These are phyloP conservation scores for Tetracentron sinense DNA, from an alignment of 164 flowering plant genomes.

Conservation along the genomic window DNA sequence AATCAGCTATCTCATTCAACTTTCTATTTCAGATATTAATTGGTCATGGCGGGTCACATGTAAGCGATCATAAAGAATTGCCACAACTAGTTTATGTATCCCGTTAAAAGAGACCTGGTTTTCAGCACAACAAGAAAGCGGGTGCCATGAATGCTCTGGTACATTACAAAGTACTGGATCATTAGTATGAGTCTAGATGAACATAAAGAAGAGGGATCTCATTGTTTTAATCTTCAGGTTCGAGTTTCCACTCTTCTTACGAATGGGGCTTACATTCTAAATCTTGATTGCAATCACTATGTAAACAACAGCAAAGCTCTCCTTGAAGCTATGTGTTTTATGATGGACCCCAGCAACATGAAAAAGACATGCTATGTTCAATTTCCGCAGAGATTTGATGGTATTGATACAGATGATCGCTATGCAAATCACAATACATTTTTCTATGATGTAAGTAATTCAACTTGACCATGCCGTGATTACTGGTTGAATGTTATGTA, in stretches of 20 bases:
- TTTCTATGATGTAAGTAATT: constrained; percentile 17
- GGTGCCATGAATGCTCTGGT: constrained; percentile 27
- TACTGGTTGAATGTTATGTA: neutral
- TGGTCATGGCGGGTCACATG: constrained; percentile 7
- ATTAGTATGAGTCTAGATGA: constrained; percentile 4
- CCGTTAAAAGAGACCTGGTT: constrained; percentile 17
- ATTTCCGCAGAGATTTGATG: constrained; percentile 22
- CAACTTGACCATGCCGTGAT: neutral
- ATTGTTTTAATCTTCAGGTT: constrained; percentile 12
- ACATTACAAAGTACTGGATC: constrained; percentile 12
- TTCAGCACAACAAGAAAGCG: constrained; percentile 18
- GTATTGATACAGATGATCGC: constrained; percentile 15
- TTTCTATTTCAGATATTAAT: constrained; percentile 13
- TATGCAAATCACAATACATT: constrained; percentile 18
- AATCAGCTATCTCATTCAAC: neutral
- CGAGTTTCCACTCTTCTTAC: constrained; percentile 23
- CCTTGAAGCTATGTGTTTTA: constrained; percentile 25
- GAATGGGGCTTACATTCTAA: constrained; percentile 19
- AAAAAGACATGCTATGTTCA: constrained; percentile 19
- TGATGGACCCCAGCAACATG: constrained; percentile 17
- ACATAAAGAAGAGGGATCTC: constrained; percentile 2
- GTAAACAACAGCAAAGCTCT: constrained; percentile 23
- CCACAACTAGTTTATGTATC: constrained; percentile 17
- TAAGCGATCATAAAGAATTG: constrained; percentile 8
- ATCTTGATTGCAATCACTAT: constrained; percentile 20